phyloP scores from a whole-genome alignment of 2,329 filamentous ascomycete genomes.

The Helminthosporium solani region DNA sequence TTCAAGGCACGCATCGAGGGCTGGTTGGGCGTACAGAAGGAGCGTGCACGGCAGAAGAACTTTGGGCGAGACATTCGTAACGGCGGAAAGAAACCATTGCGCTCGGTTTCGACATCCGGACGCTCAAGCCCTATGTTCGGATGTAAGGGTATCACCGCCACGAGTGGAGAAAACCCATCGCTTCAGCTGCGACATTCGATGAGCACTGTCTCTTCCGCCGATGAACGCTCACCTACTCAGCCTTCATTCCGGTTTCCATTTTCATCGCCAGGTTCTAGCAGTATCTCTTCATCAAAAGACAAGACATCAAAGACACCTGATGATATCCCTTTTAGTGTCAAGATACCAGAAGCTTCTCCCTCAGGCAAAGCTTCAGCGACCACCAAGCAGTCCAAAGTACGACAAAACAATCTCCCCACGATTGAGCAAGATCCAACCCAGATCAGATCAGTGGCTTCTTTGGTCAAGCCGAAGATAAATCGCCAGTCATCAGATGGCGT shows the following conservation, averaged over 20 bases:
- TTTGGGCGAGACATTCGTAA: conserved; percentile 1
- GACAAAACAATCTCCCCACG: background rate
- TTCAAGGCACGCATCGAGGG: conserved; percentile 28
- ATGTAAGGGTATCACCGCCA: conserved; percentile 7
- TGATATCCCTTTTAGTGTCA: conserved; percentile 20
- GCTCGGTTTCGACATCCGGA: conserved; percentile 5
- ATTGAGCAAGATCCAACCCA: background rate
- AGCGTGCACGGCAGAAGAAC: conserved; percentile 18
- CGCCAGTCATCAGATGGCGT: conserved; percentile 15
- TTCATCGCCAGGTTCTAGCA: background rate
- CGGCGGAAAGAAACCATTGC: conserved; percentile 7
- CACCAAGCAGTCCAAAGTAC: background rate
- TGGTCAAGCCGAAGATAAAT: background rate
- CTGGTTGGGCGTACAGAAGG: conserved; percentile 30
- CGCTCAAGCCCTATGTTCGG: conserved; percentile 20
- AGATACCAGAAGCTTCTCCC: background rate
- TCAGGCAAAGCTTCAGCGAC: background rate
- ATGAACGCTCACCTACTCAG: background rate
- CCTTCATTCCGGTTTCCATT: background rate
- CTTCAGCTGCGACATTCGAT: background rate
- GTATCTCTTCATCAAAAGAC: background rate
- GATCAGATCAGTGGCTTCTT: background rate
- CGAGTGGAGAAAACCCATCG: background rate
- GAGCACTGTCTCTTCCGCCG: background rate
- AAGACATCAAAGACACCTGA: conserved; percentile 1